Conservation (phyloP, 2,329 filamentous ascomycete genomes). For the Botrytis fabae region DNA sequence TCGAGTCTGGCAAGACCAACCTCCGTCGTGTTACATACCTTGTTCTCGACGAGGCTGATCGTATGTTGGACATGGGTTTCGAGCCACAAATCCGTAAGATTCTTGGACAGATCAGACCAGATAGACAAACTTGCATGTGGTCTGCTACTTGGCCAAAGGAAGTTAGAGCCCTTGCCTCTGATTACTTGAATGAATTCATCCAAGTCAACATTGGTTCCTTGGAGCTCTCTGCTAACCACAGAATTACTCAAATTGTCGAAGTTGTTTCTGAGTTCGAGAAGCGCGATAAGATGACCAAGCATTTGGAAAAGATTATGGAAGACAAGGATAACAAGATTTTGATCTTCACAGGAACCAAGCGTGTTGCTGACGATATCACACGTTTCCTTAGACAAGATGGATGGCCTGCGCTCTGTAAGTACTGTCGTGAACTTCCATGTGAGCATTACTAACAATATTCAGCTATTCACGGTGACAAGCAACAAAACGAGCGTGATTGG, state of each 20-base stretch:
- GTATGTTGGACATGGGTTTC: constrained; percentile 99
- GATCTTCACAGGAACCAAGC: constrained; percentile 91
- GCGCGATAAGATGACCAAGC: constrained; percentile 95
- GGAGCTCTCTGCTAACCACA: constrained; percentile 94
- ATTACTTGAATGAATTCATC: constrained; percentile 94
- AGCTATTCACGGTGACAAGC: constrained; percentile 99
- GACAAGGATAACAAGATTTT: constrained; percentile 93
- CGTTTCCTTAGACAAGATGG: constrained; percentile 96
- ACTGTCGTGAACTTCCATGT: constrained; percentile 45
- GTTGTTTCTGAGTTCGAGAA: constrained; percentile 96
- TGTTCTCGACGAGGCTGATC: constrained; percentile 97
- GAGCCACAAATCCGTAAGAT: constrained; percentile 99
- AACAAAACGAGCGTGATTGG: constrained; percentile 99
- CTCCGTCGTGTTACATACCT: constrained; percentile 96
- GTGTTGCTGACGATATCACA: constrained; percentile 96
- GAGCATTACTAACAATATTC: constrained; percentile 48
- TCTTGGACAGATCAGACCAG: constrained; percentile 93
- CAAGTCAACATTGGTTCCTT: constrained; percentile 98
- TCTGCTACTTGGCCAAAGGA: constrained; percentile 99
- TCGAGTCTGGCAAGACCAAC: constrained; percentile 97
- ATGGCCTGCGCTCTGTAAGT: constrained; percentile 93
- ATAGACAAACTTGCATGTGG: constrained; percentile 99
- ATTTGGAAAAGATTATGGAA: constrained; percentile 97
- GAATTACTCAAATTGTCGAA: constrained; percentile 97
- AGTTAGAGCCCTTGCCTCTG: constrained; percentile 84